These are phyloP conservation scores for Claviceps purpurea DNA, from an alignment of 2,329 filamentous ascomycete species.

Conservation along the genomic window DNA sequence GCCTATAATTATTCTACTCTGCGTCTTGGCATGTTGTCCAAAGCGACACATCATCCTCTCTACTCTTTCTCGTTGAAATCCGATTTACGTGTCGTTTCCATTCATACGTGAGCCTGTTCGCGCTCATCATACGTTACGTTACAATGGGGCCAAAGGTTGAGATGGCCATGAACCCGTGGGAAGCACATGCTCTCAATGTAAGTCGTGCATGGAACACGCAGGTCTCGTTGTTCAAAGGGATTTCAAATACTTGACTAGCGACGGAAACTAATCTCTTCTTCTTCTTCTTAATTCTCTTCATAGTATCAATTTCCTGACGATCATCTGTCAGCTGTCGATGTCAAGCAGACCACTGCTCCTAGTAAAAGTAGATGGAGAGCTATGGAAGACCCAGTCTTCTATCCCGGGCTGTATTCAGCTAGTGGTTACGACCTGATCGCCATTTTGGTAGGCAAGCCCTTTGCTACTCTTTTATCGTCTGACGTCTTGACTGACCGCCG, in stretches of 20 bases:
- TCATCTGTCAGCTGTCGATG: neutral
- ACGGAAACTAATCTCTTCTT: neutral
- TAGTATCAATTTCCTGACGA: conserved; percentile 11
- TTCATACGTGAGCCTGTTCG: neutral
- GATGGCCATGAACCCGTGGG: conserved; percentile 21
- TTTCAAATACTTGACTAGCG: neutral
- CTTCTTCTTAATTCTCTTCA: neutral
- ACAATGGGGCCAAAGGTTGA: conserved; percentile 4
- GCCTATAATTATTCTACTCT: neutral
- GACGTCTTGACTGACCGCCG: neutral
- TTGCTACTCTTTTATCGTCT: neutral
- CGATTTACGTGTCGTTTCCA: neutral
- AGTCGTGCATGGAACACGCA: neutral
- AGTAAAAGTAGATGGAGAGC: conserved; percentile 12
- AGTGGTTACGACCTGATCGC: conserved; percentile 43
- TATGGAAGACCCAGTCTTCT: conserved; percentile 35
- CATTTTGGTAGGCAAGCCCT: conserved; percentile 32
- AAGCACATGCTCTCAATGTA: conserved; percentile 22
- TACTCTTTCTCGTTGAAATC: neutral
- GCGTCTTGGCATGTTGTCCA: too few species aligned
- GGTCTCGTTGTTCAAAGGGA: neutral
- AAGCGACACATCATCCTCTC: neutral
- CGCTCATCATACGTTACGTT: neutral
- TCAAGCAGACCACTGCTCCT: neutral
- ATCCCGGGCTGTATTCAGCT: conserved; percentile 40